Base-by-base conservation (phyloP, 495 filamentous ascomycete species). In the Tuber indicum region DNA sequence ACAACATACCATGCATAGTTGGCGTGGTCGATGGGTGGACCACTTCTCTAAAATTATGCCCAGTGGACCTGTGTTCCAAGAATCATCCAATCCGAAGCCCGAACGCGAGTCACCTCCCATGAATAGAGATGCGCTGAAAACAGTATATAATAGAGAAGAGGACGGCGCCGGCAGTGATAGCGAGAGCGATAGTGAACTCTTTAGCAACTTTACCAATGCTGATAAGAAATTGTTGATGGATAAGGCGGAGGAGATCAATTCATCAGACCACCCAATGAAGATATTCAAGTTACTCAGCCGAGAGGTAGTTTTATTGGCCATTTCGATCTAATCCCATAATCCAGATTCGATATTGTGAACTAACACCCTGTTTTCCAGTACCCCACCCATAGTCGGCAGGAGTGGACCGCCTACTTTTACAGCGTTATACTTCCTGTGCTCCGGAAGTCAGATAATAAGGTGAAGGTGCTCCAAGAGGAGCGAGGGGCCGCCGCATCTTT, bases 1-100 rank as follows among this genome's bases (percentile, higher is more conserved):
- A 69, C 66, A 76, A 1, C 80, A 81, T 39, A 82, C 80, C 73
- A 75, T 74, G 75, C 79, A 81, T 46, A 76, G 79, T 47, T 81
- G 80, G 80, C 73, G 80, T 26, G 73, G 73, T 17, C 79, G 80
- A 46, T 81, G 80, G 80, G 58, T 81, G 23, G 71, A 78, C 17
- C 58, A 78, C 73, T 75, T 71, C 26, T 72, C 49, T 19, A 75
- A 78, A 32, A n/a, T 71, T 1, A 76, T 74, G 74, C 49, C 74
- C 45, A 10, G 75, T 45, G 71, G 52, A 9, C 73, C 73, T 14
- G 19, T 26, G 4, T 26, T 47, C 4, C 70, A 70, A 36, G 43
- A 49, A 46, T 72, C 47, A 72, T 17, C 32, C 17, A 42, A 76
- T 12, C 21, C 19, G 42, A 39, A 44, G 23, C 1, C 23, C 71